Conservation (phyloP, 805 yeast genomes). For the Yamadazyma olivae region DNA sequence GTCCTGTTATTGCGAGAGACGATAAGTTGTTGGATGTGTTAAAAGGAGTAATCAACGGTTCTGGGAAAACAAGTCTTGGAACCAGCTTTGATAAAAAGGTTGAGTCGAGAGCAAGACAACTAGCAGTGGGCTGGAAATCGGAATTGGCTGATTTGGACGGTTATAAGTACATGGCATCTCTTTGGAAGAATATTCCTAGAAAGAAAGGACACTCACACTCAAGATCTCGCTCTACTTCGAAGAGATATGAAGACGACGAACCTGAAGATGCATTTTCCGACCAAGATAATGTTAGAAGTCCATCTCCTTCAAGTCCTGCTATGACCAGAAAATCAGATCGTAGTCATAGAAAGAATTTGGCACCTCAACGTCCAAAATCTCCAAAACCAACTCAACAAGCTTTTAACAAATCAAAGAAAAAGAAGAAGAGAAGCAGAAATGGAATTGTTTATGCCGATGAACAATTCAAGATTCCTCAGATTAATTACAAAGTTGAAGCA, state of each 20-base stretch:
- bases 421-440: conserved; percentile 13
- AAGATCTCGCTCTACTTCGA: conserved; percentile 1
- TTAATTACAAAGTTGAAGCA: conserved; percentile 65
- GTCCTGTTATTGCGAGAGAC: conserved; percentile 58
- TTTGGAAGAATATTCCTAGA: conserved; percentile 46
- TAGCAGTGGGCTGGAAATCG: conserved; percentile 66
- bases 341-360: conserved; percentile 3
- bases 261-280: conserved; percentile 10
- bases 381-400: conserved; percentile 17
- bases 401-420: conserved; percentile 15
- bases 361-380: conserved; percentile 25
- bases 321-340: background rate
- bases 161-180: conserved; percentile 44
- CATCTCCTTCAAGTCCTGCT: conserved; percentile 14
- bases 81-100: conserved; percentile 39
- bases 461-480: conserved; percentile 61
- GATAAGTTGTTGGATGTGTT: conserved; percentile 64
- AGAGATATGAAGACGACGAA: conserved; percentile 1
- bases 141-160: conserved; percentile 51
- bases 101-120: conserved; percentile 42
- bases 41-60: conserved; percentile 43
- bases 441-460: conserved; percentile 38
- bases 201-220: conserved; percentile 10
- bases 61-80: conserved; percentile 31
- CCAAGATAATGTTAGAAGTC: conserved; percentile 8